Conservation (phyloP, 345 rosid genomes). For the Linum usitatissimum region DNA sequence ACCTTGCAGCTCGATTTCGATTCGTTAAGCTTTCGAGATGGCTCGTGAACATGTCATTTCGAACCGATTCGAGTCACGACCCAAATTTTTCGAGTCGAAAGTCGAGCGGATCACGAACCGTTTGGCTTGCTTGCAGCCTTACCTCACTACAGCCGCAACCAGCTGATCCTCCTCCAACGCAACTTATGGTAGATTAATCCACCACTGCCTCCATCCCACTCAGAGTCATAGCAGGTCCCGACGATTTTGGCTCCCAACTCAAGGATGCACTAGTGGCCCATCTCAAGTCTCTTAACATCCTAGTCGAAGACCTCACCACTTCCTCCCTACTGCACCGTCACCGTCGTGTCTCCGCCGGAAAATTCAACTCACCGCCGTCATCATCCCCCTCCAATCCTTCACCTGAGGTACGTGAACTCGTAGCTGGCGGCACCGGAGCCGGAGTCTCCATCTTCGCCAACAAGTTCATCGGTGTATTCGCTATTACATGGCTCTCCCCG, state of each 20-base stretch:
- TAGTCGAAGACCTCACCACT: slow-evolving; percentile 75
- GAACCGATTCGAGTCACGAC: no score
- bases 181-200: slow-evolving; percentile 14
- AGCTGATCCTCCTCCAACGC: not conserved
- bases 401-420: slow-evolving; percentile 50
- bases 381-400: no score
- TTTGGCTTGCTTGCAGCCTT: no score
- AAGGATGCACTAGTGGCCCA: slow-evolving; percentile 58
- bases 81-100: no score
- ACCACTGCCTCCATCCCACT: slow-evolving; percentile 15
- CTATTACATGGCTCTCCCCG: slow-evolving; percentile 59
- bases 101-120: no score
- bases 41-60: no score
- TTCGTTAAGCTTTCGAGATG: no score
- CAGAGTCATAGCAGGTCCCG: slow-evolving; percentile 63
- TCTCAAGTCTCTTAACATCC: slow-evolving; percentile 64
- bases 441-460: slow-evolving; percentile 84
- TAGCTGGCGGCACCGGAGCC: slow-evolving; percentile 71
- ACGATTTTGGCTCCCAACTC: slow-evolving; percentile 46
- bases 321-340: slow-evolving; percentile 62
- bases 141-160: no score
- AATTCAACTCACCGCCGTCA: slow-evolving; percentile 14
- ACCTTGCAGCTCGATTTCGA: no score
- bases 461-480: slow-evolving; percentile 76
- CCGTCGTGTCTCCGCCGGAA: slow-evolving; percentile 55